phyloP scores from a whole-genome alignment of 345 rosid species.

The Lagerstroemia speciosa region DNA sequence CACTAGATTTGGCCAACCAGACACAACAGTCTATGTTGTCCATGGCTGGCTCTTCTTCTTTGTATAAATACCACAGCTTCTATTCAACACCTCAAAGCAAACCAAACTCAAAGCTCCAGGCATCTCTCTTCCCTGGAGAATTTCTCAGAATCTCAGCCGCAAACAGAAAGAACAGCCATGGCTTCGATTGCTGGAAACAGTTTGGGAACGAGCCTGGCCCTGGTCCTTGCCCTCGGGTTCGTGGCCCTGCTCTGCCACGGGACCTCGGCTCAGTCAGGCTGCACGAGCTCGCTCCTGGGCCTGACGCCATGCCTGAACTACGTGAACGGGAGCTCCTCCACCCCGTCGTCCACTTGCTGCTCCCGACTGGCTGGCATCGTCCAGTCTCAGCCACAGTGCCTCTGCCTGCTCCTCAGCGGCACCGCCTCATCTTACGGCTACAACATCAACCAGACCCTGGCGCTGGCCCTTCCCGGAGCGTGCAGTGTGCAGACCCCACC shows the following conservation, averaged over 20 bases:
- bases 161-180: neutral
- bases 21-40: neutral
- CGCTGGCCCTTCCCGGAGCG: slow-evolving; percentile 26
- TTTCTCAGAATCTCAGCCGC: no score
- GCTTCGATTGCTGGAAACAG: neutral
- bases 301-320: slow-evolving; percentile 36
- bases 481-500: slow-evolving; percentile 32
- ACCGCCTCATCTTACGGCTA: slow-evolving; percentile 21
- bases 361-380: slow-evolving; percentile 35
- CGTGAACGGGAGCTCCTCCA: slow-evolving; percentile 34
- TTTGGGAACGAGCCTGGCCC: neutral
- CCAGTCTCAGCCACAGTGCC: slow-evolving; percentile 39
- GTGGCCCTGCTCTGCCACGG: slow-evolving; percentile 5
- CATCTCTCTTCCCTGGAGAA: neutral
- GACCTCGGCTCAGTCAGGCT: slow-evolving; percentile 27
- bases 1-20: no score
- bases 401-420: slow-evolving; percentile 30
- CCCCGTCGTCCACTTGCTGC: slow-evolving; percentile 50
- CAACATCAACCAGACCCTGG: slow-evolving; percentile 28
- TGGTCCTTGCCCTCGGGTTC: neutral
- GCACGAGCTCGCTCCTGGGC: slow-evolving; percentile 22
- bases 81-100: neutral
- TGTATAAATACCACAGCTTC: neutral
- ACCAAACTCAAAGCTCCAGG: neutral
- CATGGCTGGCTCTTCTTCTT: neutral